A percentile compares a stretch with the other conserved stretches of the same genome.
These are phyloP conservation scores for Lenzites betulinus DNA, from an alignment of 768 basidiomycete genomes.

Conservation along the genomic window DNA sequence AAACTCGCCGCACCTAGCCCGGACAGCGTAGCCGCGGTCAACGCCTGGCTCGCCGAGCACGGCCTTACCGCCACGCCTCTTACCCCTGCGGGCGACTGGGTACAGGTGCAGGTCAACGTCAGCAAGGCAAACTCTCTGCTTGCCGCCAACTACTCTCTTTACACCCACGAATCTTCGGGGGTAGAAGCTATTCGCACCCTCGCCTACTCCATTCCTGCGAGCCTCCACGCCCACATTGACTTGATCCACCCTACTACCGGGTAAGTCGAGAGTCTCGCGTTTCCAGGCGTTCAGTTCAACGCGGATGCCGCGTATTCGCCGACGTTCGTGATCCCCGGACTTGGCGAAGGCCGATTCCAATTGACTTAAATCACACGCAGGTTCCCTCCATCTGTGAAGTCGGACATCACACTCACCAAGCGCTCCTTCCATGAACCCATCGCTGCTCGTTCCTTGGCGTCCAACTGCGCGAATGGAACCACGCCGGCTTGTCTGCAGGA, in stretches of 20 bases:
- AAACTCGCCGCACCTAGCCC: conserved; percentile 24
- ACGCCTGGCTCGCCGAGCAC: conserved; percentile 30
- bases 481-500: conserved; percentile 33
- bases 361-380: background rate
- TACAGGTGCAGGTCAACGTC: conserved; percentile 27
- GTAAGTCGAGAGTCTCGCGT: conserved; percentile 14
- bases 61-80: conserved; percentile 22
- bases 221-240: conserved; percentile 26
- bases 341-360: too few relatives aligned
- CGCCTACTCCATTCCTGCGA: conserved; percentile 30
- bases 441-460: conserved; percentile 5
- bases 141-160: conserved; percentile 29
- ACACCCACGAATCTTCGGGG: conserved; percentile 26
- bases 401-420: conserved; percentile 23
- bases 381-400: conserved; percentile 3
- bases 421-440: conserved; percentile 20
- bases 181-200: conserved; percentile 31
- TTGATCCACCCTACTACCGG: conserved; percentile 33
- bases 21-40: conserved; percentile 26
- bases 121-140: conserved; percentile 32
- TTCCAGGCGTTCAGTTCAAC: background rate
- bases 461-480: conserved; percentile 27
- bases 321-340: too few relatives aligned
- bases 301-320: too few relatives aligned
- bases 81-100: conserved; percentile 33